Evolutionary conservation across 495 filamentous ascomycete genomes (phyloP), one percentile per base, ranked within the genome.

Genomic region (Neurospora sublineolata): DNA sequence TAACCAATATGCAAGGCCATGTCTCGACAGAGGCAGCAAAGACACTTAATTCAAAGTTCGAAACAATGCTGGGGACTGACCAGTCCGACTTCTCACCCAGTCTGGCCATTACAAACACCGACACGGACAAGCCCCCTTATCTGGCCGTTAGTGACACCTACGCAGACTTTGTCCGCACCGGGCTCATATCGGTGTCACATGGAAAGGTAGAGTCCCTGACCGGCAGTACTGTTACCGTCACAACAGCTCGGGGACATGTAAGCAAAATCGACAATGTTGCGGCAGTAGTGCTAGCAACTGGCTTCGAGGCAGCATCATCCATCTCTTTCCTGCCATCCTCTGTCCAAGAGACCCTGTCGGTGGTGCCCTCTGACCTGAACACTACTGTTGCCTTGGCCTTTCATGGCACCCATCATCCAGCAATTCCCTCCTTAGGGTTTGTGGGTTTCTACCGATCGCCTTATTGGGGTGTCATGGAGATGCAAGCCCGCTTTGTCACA

Each of bases 391-490:
- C 92, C 0, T 82, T 97, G 4, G 89, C 90, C 60, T 87, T 90
- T 67, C 88, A 89, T 72, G 84, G 85, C 20, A 90, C 87, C 5
- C 82, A 89, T 40, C 88, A 90, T 74, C 83, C 84, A 0, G 79
- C 80, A 4, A 76, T 94, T 1, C 87, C 89, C 0, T 86, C 87
- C 27, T 80, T 94, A 1, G 92, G 91, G 0, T 97, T 97, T 72
- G 89, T 96, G 0, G 94, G 94, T 5, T 91, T 94, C 79, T 94
- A 97, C 78, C 87, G 92, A 41, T 91, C 92, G 1, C 92, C 93
- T 0, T 97, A 91, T 79, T 97, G 93, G 91, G 91, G 90, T 0
- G 86, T 92, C 1, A 91, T 94, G 85, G 93, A 97, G 76, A 89
- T 93, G 87, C 94, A 97, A 79, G 91, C 92, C 0, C 87, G 89